These are phyloP conservation scores for Penicillium cosmopolitanum DNA, from an alignment of 495 filamentous ascomycete genomes.

Conservation along the genomic window DNA sequence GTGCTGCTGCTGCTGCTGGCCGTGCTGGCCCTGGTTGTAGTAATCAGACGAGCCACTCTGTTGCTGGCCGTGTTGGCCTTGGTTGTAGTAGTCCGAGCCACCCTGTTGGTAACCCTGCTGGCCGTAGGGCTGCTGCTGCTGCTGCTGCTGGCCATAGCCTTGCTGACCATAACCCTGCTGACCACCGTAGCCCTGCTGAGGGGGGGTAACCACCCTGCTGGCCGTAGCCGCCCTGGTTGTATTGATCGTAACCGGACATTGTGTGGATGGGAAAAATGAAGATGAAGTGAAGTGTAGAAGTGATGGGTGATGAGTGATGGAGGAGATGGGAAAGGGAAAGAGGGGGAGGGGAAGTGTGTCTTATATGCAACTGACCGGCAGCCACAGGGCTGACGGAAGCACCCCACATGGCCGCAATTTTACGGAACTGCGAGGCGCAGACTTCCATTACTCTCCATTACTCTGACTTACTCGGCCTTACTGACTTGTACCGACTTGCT, in stretches of 20 bases:
- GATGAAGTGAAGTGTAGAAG: background rate
- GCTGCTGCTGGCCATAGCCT: slow-evolving; percentile 13
- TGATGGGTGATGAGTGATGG: slow-evolving; percentile 4
- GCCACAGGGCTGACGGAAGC: slow-evolving; percentile 34
- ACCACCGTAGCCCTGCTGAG: slow-evolving; percentile 37
- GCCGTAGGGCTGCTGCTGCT: slow-evolving; percentile 28
- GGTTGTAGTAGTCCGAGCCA: slow-evolving; percentile 36
- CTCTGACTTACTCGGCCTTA: too few relatives aligned
- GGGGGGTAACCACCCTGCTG: slow-evolving; percentile 35
- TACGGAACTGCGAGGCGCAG: slow-evolving; percentile 26
- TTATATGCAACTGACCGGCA: slow-evolving; percentile 28
- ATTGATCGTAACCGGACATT: slow-evolving; percentile 52
- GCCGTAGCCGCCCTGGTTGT: slow-evolving; percentile 41
- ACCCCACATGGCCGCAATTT: slow-evolving; percentile 30
- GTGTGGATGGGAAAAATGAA: background rate
- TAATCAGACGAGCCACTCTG: too few relatives aligned
- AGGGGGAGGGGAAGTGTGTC: slow-evolving; percentile 19
- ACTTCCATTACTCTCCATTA: background rate
- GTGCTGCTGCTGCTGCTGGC: slow-evolving; percentile 25
- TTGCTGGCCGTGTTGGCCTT: slow-evolving; percentile 28
- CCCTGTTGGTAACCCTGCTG: slow-evolving; percentile 25
- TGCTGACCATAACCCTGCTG: slow-evolving; percentile 32
- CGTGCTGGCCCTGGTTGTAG: too few relatives aligned
- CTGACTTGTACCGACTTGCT: too few relatives aligned
- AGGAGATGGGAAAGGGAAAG: slow-evolving; percentile 17